phyloP scores from a whole-genome alignment of 2,329 filamentous ascomycete genomes.

The Beauveria asiatica region DNA sequence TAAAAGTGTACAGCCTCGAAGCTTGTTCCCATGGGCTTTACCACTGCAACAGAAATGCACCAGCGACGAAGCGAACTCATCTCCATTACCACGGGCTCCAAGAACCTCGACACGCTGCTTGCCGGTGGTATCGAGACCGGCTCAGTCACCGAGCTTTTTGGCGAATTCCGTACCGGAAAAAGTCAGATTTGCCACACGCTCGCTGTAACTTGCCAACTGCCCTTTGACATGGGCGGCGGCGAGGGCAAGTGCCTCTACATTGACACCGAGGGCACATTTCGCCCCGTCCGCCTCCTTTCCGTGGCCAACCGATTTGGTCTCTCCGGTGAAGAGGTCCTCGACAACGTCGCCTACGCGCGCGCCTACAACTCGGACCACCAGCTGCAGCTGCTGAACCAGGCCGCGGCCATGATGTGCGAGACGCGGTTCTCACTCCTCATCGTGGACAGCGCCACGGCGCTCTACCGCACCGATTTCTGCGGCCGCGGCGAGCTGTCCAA shows the following conservation, averaged over 20 bases:
- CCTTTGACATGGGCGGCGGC: slow-evolving; percentile 97
- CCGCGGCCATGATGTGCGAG: slow-evolving; percentile 98
- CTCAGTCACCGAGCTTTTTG: slow-evolving; percentile 95
- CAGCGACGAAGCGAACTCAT: slow-evolving; percentile 93
- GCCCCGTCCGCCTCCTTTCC: slow-evolving; percentile 80
- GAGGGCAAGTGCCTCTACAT: slow-evolving; percentile 99
- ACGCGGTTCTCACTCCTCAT: slow-evolving; percentile 93
- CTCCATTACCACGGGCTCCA: slow-evolving; percentile 95
- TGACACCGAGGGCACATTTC: slow-evolving; percentile 95
- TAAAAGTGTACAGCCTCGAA: slow-evolving; percentile 61
- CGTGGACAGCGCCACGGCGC: slow-evolving; percentile 88
- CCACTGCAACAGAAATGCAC: slow-evolving; percentile 98
- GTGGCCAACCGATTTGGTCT: slow-evolving; percentile 92
- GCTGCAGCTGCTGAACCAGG: slow-evolving; percentile 87
- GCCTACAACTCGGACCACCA: slow-evolving; percentile 99
- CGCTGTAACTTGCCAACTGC: slow-evolving; percentile 95
- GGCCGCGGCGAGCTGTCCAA: slow-evolving; percentile 96
- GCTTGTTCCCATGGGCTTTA: slow-evolving; percentile 97
- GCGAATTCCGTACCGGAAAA: slow-evolving; percentile 96
- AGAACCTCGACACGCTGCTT: slow-evolving; percentile 89
- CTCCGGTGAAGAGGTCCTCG: slow-evolving; percentile 91
- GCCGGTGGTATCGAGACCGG: slow-evolving; percentile 95
- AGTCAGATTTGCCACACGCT: slow-evolving; percentile 97
- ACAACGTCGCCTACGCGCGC: slow-evolving; percentile 95
- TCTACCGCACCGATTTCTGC: slow-evolving; percentile 94